Percentiles rank a stretch among this genome's conserved stretches.
phyloP scores from a whole-genome alignment of 352 stramenopile species.

The Peronospora destructor region DNA sequence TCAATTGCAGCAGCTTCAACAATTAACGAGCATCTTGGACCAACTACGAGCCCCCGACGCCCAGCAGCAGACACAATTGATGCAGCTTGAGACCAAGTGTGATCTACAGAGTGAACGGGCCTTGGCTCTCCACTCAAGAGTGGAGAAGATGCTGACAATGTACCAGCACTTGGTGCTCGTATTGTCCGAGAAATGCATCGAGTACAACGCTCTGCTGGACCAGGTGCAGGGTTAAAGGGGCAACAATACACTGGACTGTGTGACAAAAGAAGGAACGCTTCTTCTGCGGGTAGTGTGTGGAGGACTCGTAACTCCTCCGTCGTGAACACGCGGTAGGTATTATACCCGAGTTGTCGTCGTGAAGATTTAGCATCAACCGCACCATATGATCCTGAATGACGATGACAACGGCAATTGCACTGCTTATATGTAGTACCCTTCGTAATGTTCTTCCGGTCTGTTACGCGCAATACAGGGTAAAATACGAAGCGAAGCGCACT shows the following conservation, averaged over 20 bases:
- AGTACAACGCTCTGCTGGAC: slow-evolving; percentile 51
- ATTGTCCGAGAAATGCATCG: slow-evolving; percentile 64
- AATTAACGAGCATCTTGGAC: slow-evolving; percentile 39
- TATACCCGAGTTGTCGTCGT: no score
- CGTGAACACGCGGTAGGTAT: no score
- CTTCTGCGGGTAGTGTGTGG: not conserved
- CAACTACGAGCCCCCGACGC: slow-evolving; percentile 30
- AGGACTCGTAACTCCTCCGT: no score
- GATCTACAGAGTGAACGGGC: slow-evolving; percentile 37
- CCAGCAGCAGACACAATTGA: slow-evolving; percentile 18
- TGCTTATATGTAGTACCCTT: no score
- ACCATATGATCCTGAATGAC: no score
- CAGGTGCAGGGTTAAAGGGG: slow-evolving; percentile 33
- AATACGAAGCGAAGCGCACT: no score
- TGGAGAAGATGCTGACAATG: slow-evolving; percentile 42
- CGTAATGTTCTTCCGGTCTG: no score
- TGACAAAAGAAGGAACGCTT: not conserved
- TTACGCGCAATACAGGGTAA: no score
- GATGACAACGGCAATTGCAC: no score
- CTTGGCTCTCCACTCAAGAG: slow-evolving; percentile 38
- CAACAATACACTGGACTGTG: not conserved
- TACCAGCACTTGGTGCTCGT: slow-evolving; percentile 71
- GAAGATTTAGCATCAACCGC: no score
- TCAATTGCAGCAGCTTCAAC: slow-evolving; percentile 41
- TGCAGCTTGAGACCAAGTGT: slow-evolving; percentile 27